phyloP scores from a whole-genome alignment of 2,329 filamentous ascomycete genomes.

The Helotiales sp. region DNA sequence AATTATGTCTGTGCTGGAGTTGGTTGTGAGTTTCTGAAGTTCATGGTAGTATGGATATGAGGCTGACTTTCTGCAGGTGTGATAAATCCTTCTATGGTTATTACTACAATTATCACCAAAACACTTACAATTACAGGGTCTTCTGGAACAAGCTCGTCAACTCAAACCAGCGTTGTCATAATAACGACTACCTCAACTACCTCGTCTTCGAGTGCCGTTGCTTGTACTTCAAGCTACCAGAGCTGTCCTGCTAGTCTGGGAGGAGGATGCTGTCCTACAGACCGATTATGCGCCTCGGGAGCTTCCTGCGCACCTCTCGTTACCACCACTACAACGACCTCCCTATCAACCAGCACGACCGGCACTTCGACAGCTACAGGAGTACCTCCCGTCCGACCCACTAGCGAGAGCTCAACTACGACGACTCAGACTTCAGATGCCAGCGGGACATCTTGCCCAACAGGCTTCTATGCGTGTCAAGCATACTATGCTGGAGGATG shows the following conservation, averaged over 20 bases:
- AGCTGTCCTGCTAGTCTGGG: slow-evolving; percentile 31
- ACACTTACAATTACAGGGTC: slow-evolving; percentile 17
- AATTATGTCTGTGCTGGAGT: slow-evolving; percentile 69
- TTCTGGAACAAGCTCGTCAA: too few relatives aligned
- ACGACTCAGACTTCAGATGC: slow-evolving; percentile 18
- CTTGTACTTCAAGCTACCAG: slow-evolving; percentile 23
- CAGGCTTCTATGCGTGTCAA: slow-evolving; percentile 87
- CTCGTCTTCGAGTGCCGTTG: slow-evolving; percentile 11
- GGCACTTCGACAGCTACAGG: slow-evolving; percentile 41
- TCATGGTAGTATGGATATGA: background rate
- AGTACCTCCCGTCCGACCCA: slow-evolving; percentile 50
- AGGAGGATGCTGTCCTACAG: slow-evolving; percentile 35
- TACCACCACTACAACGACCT: slow-evolving; percentile 36
- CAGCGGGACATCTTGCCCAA: slow-evolving; percentile 63
- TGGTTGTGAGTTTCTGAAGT: slow-evolving; percentile 55
- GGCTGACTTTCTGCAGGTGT: slow-evolving; percentile 19
- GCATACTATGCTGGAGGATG: slow-evolving; percentile 81
- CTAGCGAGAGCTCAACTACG: slow-evolving; percentile 40
- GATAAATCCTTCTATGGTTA: slow-evolving; percentile 21
- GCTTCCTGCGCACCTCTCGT: slow-evolving; percentile 31
- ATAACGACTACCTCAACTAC: slow-evolving; percentile 16
- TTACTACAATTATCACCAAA: slow-evolving; percentile 22
- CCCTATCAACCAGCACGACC: slow-evolving; percentile 36
- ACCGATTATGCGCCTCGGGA: slow-evolving; percentile 30
- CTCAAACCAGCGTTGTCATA: slow-evolving; percentile 35